Base-by-base conservation (phyloP, 2,329 filamentous ascomycete genomes). In the Hypoxylon sp. region DNA sequence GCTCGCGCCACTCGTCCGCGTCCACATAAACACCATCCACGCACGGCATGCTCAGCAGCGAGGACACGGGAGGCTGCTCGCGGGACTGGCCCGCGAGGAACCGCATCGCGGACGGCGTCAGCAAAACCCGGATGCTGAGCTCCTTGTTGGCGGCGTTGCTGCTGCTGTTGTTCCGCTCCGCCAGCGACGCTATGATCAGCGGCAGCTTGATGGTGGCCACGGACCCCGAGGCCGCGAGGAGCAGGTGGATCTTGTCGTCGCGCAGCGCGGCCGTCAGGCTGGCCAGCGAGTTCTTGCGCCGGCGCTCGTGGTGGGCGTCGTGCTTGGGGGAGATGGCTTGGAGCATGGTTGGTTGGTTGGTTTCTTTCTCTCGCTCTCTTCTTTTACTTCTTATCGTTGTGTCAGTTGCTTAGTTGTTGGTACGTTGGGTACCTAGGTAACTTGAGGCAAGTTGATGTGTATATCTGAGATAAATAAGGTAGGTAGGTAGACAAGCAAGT, bases 201-300 rank as follows among this genome's bases (percentile, higher is more conserved):
- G 84, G 84, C 2, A 91, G 75, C 68, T 97, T 97, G 66, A 96
- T 96, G 5, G 89, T 91, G 9, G 92, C 92, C n/a, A 96, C 90
- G 1, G 88, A 87, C 37, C 87, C 87, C 21, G 80, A 86, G 27
- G 84, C 83, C 26, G 82, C 84, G 30, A 90, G 77, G 11, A 91
- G 76, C 41, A 89, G 74, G 65, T 89, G 85, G 8, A 71, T 72
- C 64, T 82, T 84, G 12, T 70, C 69, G 63, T 85, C 82, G 38
- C 72, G 65, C 15, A 67, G 55, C 51, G 71, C 64, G 40, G 66
- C 58, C 7, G 72, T 66, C 6, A 70, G 61, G 45, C 58, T 49
- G 11, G 58, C 57, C 23, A 68, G 46, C 13, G 63, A 64, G 36
- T 57, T 63, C 53, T 61, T 59, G 53, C 44, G 61, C 34, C 43